Evolutionary conservation across 805 yeast species (phyloP).

Genomic region (Hanseniaspora taiwanica): DNA sequence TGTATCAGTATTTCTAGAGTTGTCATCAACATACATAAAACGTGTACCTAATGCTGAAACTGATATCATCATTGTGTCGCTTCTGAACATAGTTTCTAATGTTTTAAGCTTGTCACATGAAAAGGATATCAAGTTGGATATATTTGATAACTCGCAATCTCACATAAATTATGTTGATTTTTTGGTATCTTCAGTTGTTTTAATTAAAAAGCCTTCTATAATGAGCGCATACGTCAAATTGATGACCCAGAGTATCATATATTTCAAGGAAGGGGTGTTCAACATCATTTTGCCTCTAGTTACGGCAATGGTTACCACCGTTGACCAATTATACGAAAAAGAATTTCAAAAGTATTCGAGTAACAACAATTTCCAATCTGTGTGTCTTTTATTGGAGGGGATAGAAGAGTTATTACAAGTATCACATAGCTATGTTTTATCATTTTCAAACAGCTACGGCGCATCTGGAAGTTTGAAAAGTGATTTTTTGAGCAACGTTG

Average conservation of each 20-base stretch:
- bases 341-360: slow-evolving; percentile 10
- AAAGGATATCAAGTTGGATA: slow-evolving; percentile 19
- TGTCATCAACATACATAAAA: slow-evolving; percentile 19
- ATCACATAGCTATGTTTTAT: slow-evolving; percentile 40
- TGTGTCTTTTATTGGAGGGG: slow-evolving; percentile 38
- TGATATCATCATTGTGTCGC: slow-evolving; percentile 21
- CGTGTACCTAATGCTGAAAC: slow-evolving; percentile 13
- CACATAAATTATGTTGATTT: slow-evolving; percentile 29
- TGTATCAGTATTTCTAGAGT: slow-evolving; percentile 29
- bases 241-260: slow-evolving; percentile 36
- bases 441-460: not conserved
- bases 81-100: slow-evolving; percentile 21
- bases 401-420: slow-evolving; percentile 50
- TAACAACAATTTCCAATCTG: slow-evolving; percentile 33
- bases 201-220: slow-evolving; percentile 28
- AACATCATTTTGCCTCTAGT: slow-evolving; percentile 42
- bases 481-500: slow-evolving; percentile 23
- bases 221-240: slow-evolving; percentile 27
- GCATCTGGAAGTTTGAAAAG: slow-evolving; percentile 7
- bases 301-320: slow-evolving; percentile 28
- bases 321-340: slow-evolving; percentile 11
- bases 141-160: slow-evolving; percentile 19
- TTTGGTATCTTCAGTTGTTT: slow-evolving; percentile 35
- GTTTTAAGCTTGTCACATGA: slow-evolving; percentile 20
- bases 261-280: slow-evolving; percentile 39